Conservation (phyloP, 352 stramenopile genomes). For the Phytophthora boehmeriae region DNA sequence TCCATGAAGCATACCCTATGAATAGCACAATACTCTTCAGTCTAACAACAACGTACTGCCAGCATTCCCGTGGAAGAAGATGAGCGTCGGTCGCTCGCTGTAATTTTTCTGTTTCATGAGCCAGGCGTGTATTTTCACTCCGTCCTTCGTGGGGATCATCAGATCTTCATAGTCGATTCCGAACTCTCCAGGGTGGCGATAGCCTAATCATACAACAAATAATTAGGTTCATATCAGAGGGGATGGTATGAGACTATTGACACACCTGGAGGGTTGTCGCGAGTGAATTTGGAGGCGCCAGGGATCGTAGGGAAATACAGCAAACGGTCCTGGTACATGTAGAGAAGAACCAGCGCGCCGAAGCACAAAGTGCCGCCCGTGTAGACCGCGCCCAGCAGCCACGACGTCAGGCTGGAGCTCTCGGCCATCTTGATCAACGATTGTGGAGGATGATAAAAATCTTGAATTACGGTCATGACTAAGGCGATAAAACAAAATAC, state of each 20-base stretch:
- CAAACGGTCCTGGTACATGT: conserved; percentile 83
- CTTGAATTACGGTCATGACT: no score
- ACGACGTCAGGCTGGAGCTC: conserved; percentile 51
- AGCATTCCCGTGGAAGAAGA: conserved; percentile 97
- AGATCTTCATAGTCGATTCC: conserved; percentile 91
- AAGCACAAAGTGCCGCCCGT: conserved; percentile 63
- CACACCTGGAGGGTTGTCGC: conserved; percentile 77
- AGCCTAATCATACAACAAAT: conserved; percentile 48
- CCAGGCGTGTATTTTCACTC: conserved; percentile 91
- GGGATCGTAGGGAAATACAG: conserved; percentile 86
- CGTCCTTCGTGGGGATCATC: conserved; percentile 85
- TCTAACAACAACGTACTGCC: conserved; percentile 64
- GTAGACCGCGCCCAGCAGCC: conserved; percentile 69
- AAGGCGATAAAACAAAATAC: no score
- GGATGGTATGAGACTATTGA: background rate
- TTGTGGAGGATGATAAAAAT: background rate
- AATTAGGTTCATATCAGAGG: conserved; percentile 4
- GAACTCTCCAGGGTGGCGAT: conserved; percentile 87
- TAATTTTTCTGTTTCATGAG: conserved; percentile 88
- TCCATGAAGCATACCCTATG: no score
- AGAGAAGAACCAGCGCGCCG: conserved; percentile 72
- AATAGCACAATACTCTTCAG: no score
- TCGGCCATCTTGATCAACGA: conserved; percentile 41
- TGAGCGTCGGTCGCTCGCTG: conserved; percentile 74
- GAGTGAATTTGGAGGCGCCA: conserved; percentile 78